Percentiles rank a stretch among this genome's conserved stretches.
phyloP scores from a whole-genome alignment of 2,329 filamentous ascomycete genomes.

The Fusarium lateritium region DNA sequence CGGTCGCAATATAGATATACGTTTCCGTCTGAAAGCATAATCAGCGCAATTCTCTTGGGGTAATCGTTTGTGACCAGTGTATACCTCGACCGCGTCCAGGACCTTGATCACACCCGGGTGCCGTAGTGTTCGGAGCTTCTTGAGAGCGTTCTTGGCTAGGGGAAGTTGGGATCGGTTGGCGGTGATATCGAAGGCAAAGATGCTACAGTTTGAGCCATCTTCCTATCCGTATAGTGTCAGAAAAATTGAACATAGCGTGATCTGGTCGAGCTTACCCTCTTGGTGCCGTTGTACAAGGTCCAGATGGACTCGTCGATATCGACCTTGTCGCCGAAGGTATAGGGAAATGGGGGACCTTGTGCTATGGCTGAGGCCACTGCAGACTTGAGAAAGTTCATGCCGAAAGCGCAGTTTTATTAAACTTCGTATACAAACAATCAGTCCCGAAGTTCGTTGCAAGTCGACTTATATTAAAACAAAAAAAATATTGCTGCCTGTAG shows the following conservation, averaged over 20 bases:
- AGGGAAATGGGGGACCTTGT: constrained; percentile 93
- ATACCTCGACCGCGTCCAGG: constrained; percentile 91
- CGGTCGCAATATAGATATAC: constrained; percentile 96
- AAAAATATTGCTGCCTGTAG: constrained; percentile 16
- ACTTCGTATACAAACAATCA: neutral
- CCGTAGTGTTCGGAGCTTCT: constrained; percentile 91
- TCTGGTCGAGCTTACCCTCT: constrained; percentile 72
- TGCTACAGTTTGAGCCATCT: constrained; percentile 93
- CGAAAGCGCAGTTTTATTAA: neutral
- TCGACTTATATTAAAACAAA: constrained; percentile 9
- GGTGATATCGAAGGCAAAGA: constrained; percentile 94
- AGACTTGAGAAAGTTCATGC: constrained; percentile 98
- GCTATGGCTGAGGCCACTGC: constrained; percentile 97
- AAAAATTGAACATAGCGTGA: neutral
- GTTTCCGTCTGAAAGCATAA: constrained; percentile 79
- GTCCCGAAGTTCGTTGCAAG: neutral
- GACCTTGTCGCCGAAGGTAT: constrained; percentile 91
- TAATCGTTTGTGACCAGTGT: constrained; percentile 5
- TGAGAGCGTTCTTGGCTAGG: constrained; percentile 92
- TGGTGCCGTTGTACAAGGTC: constrained; percentile 95
- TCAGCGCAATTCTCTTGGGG: constrained; percentile 42
- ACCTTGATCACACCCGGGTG: constrained; percentile 97
- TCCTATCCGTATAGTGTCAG: constrained; percentile 69
- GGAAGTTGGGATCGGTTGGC: constrained; percentile 85
- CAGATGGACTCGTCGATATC: constrained; percentile 95